phyloP scores from a whole-genome alignment of 495 filamentous ascomycete species.

The Tetracladium setigerum region DNA sequence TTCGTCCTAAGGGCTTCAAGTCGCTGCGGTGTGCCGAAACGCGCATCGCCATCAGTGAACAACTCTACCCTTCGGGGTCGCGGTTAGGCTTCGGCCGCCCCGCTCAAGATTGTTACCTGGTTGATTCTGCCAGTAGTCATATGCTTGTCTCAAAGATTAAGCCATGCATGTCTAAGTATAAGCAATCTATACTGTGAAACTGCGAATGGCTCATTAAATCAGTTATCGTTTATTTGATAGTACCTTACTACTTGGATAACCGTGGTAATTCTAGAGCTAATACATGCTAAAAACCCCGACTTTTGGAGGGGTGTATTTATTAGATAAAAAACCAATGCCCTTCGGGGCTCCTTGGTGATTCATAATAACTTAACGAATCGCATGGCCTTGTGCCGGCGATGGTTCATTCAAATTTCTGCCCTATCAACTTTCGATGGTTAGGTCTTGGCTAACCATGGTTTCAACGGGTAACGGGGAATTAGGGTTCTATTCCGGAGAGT shows the following conservation, averaged over 20 bases:
- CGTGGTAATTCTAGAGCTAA: conserved; percentile 68
- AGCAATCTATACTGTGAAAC: conserved; percentile 59
- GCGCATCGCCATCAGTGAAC: conserved; percentile 3
- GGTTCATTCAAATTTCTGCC: conserved; percentile 59
- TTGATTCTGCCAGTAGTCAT: conserved; percentile 65
- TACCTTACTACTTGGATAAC: conserved; percentile 64
- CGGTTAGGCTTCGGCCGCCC: conserved; percentile 17
- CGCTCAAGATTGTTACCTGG: conserved; percentile 49
- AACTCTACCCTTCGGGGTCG: conserved; percentile 16
- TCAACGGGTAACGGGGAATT: conserved; percentile 47
- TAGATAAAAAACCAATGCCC: conserved; percentile 62
- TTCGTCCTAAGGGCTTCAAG: conserved; percentile 2
- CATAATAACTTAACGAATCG: conserved; percentile 58
- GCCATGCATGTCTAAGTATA: conserved; percentile 66
- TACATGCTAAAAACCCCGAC: conserved; percentile 60
- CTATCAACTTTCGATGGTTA: conserved; percentile 55
- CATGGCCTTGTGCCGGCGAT: conserved; percentile 54
- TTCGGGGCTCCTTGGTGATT: conserved; percentile 53
- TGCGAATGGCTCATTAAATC: conserved; percentile 65
- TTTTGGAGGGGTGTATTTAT: conserved; percentile 58
- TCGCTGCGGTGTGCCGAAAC: background rate
- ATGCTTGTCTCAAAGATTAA: conserved; percentile 69
- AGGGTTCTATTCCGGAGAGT: conserved; percentile 41
- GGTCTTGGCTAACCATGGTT: conserved; percentile 44
- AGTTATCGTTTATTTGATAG: conserved; percentile 66